Conservation (phyloP, 768 basidiomycete genomes). For the Phallus indusiatus region DNA sequence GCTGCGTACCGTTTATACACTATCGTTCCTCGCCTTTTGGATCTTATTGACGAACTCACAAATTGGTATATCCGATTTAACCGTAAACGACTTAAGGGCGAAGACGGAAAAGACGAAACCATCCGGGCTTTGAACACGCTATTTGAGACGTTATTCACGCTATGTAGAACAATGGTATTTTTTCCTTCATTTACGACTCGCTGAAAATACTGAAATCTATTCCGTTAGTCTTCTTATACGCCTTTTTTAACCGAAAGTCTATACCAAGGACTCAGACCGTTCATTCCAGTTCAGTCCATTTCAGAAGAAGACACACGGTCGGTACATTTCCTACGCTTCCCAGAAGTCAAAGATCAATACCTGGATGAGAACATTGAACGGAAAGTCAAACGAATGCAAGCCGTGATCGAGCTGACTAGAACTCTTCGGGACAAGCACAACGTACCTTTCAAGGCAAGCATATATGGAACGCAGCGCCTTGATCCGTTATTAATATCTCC, state of each 20-base stretch:
- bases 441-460: slow-evolving; percentile 78
- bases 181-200: slow-evolving; percentile 8
- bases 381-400: slow-evolving; percentile 89
- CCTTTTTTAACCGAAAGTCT: slow-evolving; percentile 96
- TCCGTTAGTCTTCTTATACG: slow-evolving; percentile 83
- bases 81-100: slow-evolving; percentile 89
- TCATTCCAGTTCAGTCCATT: slow-evolving; percentile 66
- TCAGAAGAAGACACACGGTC: slow-evolving; percentile 74
- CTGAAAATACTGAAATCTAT: background rate
- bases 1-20: slow-evolving; percentile 95
- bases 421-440: slow-evolving; percentile 81
- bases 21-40: slow-evolving; percentile 88
- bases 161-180: slow-evolving; percentile 87
- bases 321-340: slow-evolving; percentile 92
- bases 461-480: background rate
- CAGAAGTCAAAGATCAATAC: slow-evolving; percentile 87
- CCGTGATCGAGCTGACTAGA: slow-evolving; percentile 86
- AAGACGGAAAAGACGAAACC: slow-evolving; percentile 85
- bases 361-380: slow-evolving; percentile 90
- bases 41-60: slow-evolving; percentile 90
- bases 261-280: slow-evolving; percentile 83
- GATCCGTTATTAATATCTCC: background rate
- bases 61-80: slow-evolving; percentile 99
- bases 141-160: slow-evolving; percentile 89
- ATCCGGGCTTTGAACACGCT: slow-evolving; percentile 84